These are phyloP conservation scores for Diplodia sapinea DNA, from an alignment of 2,329 filamentous ascomycete species.

Conservation along the genomic window DNA sequence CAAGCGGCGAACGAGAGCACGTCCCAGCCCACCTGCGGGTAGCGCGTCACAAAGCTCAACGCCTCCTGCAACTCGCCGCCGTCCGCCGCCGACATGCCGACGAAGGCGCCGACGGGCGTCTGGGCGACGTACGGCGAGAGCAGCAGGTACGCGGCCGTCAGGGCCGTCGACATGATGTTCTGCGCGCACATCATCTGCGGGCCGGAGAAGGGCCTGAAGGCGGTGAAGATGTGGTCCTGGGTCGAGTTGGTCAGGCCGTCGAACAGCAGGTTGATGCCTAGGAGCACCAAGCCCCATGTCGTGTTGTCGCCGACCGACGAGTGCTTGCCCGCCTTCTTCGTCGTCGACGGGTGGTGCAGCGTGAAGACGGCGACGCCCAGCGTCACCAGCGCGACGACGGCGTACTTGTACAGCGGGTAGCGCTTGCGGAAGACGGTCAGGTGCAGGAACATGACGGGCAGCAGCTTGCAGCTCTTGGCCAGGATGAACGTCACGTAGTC, in stretches of 20 bases:
- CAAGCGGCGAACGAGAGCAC: conserved; percentile 89
- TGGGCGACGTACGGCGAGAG: conserved; percentile 80
- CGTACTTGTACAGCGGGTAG: conserved; percentile 96
- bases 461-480: conserved; percentile 95
- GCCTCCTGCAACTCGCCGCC: conserved; percentile 80
- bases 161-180: conserved; percentile 81
- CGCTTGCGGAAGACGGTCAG: conserved; percentile 86
- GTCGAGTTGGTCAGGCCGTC: conserved; percentile 96
- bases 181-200: conserved; percentile 99
- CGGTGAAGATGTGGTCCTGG: conserved; percentile 88
- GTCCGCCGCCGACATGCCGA: conserved; percentile 51
- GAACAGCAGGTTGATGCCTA: conserved; percentile 89
- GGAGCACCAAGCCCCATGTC: conserved; percentile 79
- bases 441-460: conserved; percentile 98
- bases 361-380: conserved; percentile 94
- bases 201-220: conserved; percentile 79
- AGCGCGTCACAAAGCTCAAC: conserved; percentile 75
- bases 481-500: conserved; percentile 98
- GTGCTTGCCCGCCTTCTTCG: conserved; percentile 48
- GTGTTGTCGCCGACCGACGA: conserved; percentile 61
- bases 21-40: conserved; percentile 84
- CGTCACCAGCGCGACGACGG: conserved; percentile 89
- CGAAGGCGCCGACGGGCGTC: conserved; percentile 53
- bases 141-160: conserved; percentile 79
- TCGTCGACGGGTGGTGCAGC: conserved; percentile 68